Conservation (phyloP, 192 early-diverging fungal species). For the Kappamyces sp. region DNA sequence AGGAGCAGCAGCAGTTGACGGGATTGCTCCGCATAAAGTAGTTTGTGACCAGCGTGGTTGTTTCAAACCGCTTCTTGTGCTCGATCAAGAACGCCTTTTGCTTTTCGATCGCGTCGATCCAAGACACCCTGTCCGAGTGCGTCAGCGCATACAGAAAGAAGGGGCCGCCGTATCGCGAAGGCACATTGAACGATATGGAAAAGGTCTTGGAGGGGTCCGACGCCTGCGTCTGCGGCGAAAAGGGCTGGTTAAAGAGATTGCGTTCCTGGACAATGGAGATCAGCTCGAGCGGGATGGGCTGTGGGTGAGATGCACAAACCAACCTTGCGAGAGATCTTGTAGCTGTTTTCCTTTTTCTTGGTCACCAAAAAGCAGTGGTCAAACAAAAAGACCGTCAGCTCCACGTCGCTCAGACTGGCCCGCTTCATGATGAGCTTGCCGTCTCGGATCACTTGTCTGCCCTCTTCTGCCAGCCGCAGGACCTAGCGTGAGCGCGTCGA, state of each 20-base stretch:
- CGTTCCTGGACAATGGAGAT: slow-evolving; percentile 1
- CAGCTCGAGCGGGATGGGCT: slow-evolving; percentile 15
- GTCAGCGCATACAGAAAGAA: slow-evolving; percentile 69
- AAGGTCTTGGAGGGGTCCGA: slow-evolving; percentile 52
- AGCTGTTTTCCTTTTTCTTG: slow-evolving; percentile 31
- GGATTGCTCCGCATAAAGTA: slow-evolving; percentile 47
- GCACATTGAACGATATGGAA: slow-evolving; percentile 67
- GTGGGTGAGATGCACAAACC: not conserved
- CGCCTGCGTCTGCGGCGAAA: slow-evolving; percentile 27
- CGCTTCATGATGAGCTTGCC: slow-evolving; percentile 61
- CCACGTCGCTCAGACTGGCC: slow-evolving; percentile 51
- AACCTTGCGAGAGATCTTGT: slow-evolving; percentile 13
- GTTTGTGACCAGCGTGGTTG: slow-evolving; percentile 45
- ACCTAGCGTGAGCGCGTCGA: slow-evolving; percentile 37
- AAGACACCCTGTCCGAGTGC: slow-evolving; percentile 66
- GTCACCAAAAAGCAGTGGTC: slow-evolving; percentile 61
- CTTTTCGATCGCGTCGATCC: slow-evolving; percentile 75
- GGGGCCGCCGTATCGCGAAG: slow-evolving; percentile 66
- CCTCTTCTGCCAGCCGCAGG: slow-evolving; percentile 64
- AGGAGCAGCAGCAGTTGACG: slow-evolving; percentile 49
- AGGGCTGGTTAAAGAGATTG: not conserved
- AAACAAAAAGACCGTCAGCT: slow-evolving; percentile 73
- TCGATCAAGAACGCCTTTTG: slow-evolving; percentile 42
- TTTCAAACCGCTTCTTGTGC: slow-evolving; percentile 46
- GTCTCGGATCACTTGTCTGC: slow-evolving; percentile 69